Evolutionary conservation across 2,329 filamentous ascomycete genomes (phyloP).

Genomic region (Pseudogymnoascus sp.): DNA sequence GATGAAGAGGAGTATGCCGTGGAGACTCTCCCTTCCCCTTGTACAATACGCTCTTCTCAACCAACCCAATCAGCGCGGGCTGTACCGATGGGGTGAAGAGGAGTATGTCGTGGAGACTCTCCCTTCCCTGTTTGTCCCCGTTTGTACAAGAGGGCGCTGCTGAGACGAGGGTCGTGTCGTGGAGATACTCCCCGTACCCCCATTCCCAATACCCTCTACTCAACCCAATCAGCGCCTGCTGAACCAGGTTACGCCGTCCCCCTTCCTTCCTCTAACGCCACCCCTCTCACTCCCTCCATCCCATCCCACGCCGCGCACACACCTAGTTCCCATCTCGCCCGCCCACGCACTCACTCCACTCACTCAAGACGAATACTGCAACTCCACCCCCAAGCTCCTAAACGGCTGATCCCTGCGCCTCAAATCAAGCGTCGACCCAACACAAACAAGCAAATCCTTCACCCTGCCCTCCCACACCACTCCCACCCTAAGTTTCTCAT

Average conservation of each 20-base stretch:
- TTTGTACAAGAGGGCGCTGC: too few relatives aligned
- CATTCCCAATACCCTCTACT: not conserved
- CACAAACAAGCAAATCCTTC: conserved; percentile 85
- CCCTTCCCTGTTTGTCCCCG: too few relatives aligned
- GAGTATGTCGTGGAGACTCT: too few relatives aligned
- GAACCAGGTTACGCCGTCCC: not conserved
- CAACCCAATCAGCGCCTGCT: not conserved
- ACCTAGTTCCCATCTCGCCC: not conserved
- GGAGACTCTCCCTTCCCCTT: not conserved
- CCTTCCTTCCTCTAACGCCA: not conserved
- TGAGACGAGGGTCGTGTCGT: too few relatives aligned
- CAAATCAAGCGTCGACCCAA: conserved; percentile 80
- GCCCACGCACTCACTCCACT: not conserved
- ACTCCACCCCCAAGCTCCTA: conserved; percentile 66
- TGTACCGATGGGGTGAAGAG: too few relatives aligned
- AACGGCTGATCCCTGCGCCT: conserved; percentile 69
- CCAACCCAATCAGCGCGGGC: too few relatives aligned
- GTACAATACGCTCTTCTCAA: not conserved
- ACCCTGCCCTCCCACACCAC: conserved; percentile 88
- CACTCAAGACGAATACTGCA: conserved; percentile 65
- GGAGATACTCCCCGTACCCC: too few relatives aligned
- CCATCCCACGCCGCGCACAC: not conserved
- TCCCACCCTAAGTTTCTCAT: conserved; percentile 80
- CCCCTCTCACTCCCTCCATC: not conserved
- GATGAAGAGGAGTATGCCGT: not conserved